phyloP scores from a whole-genome alignment of 352 stramenopile species.

The Phytophthora constricta region DNA sequence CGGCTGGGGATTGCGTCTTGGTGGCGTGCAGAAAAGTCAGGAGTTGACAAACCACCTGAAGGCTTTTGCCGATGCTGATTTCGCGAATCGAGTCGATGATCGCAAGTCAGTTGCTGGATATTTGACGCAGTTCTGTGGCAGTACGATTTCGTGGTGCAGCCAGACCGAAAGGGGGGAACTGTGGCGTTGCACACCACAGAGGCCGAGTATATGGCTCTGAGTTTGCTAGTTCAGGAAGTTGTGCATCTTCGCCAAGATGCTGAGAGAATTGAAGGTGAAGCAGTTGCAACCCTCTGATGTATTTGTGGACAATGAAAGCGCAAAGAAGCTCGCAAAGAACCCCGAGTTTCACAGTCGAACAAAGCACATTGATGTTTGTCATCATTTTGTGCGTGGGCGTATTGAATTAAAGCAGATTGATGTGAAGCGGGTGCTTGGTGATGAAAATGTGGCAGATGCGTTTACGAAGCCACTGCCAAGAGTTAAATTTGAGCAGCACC shows the following conservation, averaged over 20 bases:
- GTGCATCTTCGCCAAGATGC: slow-evolving; percentile 23
- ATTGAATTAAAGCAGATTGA: slow-evolving; percentile 20
- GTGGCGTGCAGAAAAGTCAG: background rate
- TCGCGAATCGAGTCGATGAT: slow-evolving; percentile 26
- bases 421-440: slow-evolving; percentile 13
- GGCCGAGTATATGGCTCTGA: slow-evolving; percentile 29
- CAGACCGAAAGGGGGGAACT: slow-evolving; percentile 30
- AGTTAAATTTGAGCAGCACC: slow-evolving; percentile 26
- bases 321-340: slow-evolving; percentile 31
- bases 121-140: slow-evolving; percentile 24
- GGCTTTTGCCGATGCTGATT: slow-evolving; percentile 29
- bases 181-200: slow-evolving; percentile 29
- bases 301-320: slow-evolving; percentile 27
- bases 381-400: slow-evolving; percentile 25
- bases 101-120: slow-evolving; percentile 27
- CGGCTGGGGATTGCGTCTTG: slow-evolving; percentile 11
- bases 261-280: slow-evolving; percentile 20
- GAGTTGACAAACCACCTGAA: slow-evolving; percentile 11
- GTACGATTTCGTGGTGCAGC: slow-evolving; percentile 26
- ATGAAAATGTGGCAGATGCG: slow-evolving; percentile 30
- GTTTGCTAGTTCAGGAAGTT: slow-evolving; percentile 27
- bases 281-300: slow-evolving; percentile 7
- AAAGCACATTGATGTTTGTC: slow-evolving; percentile 32
- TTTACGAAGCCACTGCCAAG: slow-evolving; percentile 29
- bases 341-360: slow-evolving; percentile 21